Evolutionary conservation across 805 yeast species (phyloP).

Genomic region (Candida koratica): DNA sequence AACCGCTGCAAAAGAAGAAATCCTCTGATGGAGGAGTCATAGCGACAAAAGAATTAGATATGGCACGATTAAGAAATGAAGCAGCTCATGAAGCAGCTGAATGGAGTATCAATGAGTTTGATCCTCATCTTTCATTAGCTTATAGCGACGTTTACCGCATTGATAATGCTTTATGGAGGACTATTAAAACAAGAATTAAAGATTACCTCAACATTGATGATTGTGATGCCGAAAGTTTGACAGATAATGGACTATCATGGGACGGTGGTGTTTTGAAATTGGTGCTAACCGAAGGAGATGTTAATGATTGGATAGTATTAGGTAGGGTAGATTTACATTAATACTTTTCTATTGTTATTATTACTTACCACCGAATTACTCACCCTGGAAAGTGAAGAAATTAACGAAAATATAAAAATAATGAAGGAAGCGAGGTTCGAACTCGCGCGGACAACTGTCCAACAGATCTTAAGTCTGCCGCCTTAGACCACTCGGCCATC

Average conservation of each 20-base stretch:
- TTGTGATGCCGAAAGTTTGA: constrained; percentile 33
- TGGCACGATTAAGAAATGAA: constrained; percentile 30
- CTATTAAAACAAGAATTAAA: constrained; percentile 60
- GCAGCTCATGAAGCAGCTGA: constrained; percentile 46
- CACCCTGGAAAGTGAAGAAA: background rate
- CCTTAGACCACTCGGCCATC: constrained; percentile 49
- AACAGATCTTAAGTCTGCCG: constrained; percentile 46
- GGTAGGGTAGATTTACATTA: constrained; percentile 48
- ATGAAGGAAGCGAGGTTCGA: constrained; percentile 47
- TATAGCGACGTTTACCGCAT: constrained; percentile 65
- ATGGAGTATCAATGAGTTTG: constrained; percentile 57
- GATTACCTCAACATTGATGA: constrained; percentile 56
- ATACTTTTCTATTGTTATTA: background rate
- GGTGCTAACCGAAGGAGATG: constrained; percentile 69
- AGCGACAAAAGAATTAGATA: constrained; percentile 24
- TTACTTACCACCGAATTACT: too few relatives aligned
- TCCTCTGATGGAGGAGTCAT: background rate
- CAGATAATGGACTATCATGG: constrained; percentile 51
- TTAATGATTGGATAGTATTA: constrained; percentile 61
- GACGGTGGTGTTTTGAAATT: constrained; percentile 63
- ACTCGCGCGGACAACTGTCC: constrained; percentile 46
- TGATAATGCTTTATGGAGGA: constrained; percentile 59
- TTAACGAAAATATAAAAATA: constrained; percentile 17
- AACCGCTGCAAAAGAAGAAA: constrained; percentile 20
- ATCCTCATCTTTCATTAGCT: constrained; percentile 70